phyloP scores from a whole-genome alignment of 805 yeast genomes.

The Wickerhamiella vanderwaltii region DNA sequence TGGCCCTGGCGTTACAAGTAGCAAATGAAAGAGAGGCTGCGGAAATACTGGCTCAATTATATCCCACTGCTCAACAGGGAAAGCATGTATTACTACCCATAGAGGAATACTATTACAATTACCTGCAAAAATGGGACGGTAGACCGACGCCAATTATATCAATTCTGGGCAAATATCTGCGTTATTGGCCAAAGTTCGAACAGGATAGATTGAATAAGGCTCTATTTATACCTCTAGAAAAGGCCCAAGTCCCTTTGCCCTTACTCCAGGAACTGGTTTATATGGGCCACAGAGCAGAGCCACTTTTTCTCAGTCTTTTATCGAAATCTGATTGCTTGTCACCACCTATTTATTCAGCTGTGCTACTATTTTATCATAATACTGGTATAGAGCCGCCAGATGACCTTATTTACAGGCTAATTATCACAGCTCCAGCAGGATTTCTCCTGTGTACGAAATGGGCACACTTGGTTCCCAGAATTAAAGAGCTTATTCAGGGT shows the following conservation, averaged over 20 bases:
- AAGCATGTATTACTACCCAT: constrained; percentile 3
- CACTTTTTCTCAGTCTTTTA: not conserved
- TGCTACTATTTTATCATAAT: not conserved
- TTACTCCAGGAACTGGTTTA: not conserved
- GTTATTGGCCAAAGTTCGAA: constrained; percentile 10
- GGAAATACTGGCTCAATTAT: constrained; percentile 4
- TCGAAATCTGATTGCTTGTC: not conserved
- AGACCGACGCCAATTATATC: not conserved
- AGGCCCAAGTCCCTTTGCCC: not conserved
- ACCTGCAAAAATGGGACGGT: constrained; percentile 5
- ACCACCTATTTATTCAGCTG: not conserved
- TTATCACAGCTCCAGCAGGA: constrained; percentile 6
- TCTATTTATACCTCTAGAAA: constrained; percentile 1
- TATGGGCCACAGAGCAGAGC: not conserved
- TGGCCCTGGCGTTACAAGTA: not conserved
- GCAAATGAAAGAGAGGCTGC: not conserved
- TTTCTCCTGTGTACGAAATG: constrained; percentile 9
- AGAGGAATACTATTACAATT: constrained; percentile 10
- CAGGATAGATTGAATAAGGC: not conserved
- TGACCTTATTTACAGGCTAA: not conserved
- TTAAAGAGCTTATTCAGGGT: constrained; percentile 7
- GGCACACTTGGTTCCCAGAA: constrained; percentile 4
- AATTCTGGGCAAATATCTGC: not conserved
- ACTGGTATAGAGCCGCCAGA: constrained; percentile 1
- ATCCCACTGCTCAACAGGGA: not conserved